These are phyloP conservation scores for Crepidotus sp. DNA, from an alignment of 1,284 basidiomycete genomes.

Conservation along the genomic window DNA sequence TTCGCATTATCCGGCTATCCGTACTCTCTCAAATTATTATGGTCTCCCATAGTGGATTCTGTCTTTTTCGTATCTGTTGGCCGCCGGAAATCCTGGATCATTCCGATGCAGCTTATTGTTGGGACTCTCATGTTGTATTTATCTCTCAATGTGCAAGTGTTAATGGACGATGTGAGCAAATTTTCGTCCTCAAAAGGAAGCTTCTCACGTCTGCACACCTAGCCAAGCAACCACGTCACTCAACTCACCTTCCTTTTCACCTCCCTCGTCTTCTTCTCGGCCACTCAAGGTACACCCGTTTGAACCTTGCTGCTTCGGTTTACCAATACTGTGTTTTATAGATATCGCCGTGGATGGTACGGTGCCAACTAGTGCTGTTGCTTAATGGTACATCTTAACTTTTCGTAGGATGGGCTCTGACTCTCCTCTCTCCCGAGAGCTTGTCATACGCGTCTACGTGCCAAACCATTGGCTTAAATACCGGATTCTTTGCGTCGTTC, in stretches of 20 bases:
- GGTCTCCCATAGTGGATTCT: conserved; percentile 97
- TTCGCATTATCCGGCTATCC: conserved; percentile 95
- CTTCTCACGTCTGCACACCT: conserved; percentile 10
- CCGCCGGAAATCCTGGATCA: conserved; percentile 96
- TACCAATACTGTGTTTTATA: conserved; percentile 24
- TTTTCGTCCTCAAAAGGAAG: conserved; percentile 6
- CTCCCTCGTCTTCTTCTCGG: conserved; percentile 87
- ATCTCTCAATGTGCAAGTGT: conserved; percentile 68
- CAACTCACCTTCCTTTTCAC: conserved; percentile 86
- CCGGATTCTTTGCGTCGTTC: conserved; percentile 93
- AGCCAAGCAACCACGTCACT: conserved; percentile 78
- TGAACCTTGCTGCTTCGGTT: not conserved
- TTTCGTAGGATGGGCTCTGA: conserved; percentile 84
- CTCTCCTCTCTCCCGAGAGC: conserved; percentile 91
- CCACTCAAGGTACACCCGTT: conserved; percentile 73
- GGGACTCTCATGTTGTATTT: conserved; percentile 87
- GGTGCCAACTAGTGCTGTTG: not conserved
- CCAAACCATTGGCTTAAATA: conserved; percentile 95
- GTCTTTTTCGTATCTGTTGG: conserved; percentile 77
- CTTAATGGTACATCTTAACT: conserved; percentile 11
- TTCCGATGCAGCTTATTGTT: conserved; percentile 91
- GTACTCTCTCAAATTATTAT: conserved; percentile 94
- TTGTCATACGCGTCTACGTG: conserved; percentile 96
- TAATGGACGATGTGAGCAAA: conserved; percentile 71
- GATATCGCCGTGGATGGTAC: conserved; percentile 96